phyloP scores from a whole-genome alignment of 2,329 filamentous ascomycete species.

The Cladophialophora carrionii region DNA sequence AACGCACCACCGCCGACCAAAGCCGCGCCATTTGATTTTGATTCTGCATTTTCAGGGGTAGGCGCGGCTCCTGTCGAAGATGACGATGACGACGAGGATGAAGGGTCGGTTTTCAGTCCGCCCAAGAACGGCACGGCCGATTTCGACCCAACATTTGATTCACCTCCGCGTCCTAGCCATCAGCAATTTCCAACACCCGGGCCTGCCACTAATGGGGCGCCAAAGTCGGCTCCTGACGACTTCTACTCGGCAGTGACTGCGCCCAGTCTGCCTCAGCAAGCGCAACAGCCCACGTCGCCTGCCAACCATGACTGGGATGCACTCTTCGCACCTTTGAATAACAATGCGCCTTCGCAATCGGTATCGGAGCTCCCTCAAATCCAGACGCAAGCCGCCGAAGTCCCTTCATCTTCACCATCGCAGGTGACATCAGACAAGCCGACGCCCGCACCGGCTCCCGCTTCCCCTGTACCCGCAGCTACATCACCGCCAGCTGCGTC shows the following conservation, averaged over 20 bases:
- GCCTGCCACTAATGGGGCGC: constrained; percentile 33
- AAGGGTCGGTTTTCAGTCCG: constrained; percentile 62
- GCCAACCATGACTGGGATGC: constrained; percentile 85
- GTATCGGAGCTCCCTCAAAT: background rate
- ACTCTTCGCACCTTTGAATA: constrained; percentile 67
- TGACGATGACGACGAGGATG: constrained; percentile 46
- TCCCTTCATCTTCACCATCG: constrained; percentile 1
- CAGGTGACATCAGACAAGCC: constrained; percentile 1
- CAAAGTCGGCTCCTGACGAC: constrained; percentile 46
- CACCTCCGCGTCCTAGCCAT: constrained; percentile 43
- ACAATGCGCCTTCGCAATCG: constrained; percentile 37
- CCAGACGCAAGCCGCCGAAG: constrained; percentile 9
- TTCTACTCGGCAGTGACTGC: constrained; percentile 48
- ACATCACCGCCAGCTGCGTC: constrained; percentile 4
- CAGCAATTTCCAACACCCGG: constrained; percentile 36
- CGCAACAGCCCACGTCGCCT: constrained; percentile 43
- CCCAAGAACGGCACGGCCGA: constrained; percentile 43
- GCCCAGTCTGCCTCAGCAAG: constrained; percentile 43
- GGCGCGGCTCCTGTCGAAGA: constrained; percentile 52
- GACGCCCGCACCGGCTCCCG: constrained; percentile 7
- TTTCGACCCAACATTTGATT: constrained; percentile 54
- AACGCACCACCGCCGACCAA: constrained; percentile 41
- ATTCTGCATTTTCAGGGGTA: constrained; percentile 52
- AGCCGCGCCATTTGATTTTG: constrained; percentile 49
- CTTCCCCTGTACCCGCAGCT: constrained; percentile 13